These are phyloP conservation scores for Diospyros kaki DNA, from an alignment of 148 eudicot genomes.

Conservation along the genomic window DNA sequence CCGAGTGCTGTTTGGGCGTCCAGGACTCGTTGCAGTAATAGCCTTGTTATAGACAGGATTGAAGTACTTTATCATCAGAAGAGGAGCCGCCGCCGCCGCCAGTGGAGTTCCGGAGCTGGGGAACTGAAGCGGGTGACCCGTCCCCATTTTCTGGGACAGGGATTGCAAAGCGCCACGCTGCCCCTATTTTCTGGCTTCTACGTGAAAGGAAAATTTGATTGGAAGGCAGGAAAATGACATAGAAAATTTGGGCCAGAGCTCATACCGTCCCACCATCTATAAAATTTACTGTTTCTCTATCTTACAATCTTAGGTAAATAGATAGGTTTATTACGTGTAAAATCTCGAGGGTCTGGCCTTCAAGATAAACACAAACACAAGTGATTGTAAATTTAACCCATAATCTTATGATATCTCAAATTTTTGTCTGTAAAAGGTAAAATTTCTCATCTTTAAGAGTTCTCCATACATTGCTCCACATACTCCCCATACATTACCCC, in stretches of 20 bases:
- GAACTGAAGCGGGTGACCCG: conserved; percentile 2
- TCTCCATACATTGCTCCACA: no score
- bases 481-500: no score
- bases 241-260: background rate
- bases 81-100: background rate
- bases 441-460: no score
- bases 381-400: no score
- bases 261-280: no score
- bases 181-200: background rate
- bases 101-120: background rate
- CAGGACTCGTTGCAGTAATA: background rate
- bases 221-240: background rate
- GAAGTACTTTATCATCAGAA: background rate
- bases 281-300: no score
- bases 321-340: no score
- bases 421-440: no score
- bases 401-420: no score
- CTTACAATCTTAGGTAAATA: no score
- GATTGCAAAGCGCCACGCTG: background rate
- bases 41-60: background rate
- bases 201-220: background rate
- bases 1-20: background rate
- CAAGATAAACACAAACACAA: no score
- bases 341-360: no score
- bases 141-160: conserved; percentile 11